Evolutionary conservation across 495 filamentous ascomycete genomes (phyloP).

Genomic region (Cenococcum geophilum): DNA sequence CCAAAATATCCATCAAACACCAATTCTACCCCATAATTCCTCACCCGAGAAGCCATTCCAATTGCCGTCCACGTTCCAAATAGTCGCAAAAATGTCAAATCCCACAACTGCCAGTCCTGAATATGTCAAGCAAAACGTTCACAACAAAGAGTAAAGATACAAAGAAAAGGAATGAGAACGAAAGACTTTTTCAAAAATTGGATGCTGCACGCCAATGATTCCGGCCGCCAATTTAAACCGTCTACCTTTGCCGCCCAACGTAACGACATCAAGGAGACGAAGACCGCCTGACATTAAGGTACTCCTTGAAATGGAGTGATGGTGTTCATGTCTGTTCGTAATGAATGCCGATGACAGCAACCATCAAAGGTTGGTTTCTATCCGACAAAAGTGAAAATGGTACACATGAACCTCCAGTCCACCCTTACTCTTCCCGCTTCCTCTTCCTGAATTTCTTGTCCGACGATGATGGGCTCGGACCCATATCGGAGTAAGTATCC

Average conservation of each 20-base stretch:
- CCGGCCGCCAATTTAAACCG: slow-evolving; percentile 13
- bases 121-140: slow-evolving; percentile 15
- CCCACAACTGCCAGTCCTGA: background rate
- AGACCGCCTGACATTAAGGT: slow-evolving; percentile 22
- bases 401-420: background rate
- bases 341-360: slow-evolving; percentile 7
- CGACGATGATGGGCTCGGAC: slow-evolving; percentile 2
- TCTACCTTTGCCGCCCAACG: slow-evolving; percentile 27
- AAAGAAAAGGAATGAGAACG: slow-evolving; percentile 27
- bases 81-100: slow-evolving; percentile 9
- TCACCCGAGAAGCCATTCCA: background rate
- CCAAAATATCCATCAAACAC: background rate
- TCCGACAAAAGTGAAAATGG: slow-evolving; percentile 2
- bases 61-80: slow-evolving; percentile 4
- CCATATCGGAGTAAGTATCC: slow-evolving; percentile 22
- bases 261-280: slow-evolving; percentile 31
- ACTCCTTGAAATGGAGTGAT: slow-evolving; percentile 21
- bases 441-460: slow-evolving; percentile 33
- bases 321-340: slow-evolving; percentile 27
- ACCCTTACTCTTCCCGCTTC: slow-evolving; percentile 30
- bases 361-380: background rate
- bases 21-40: slow-evolving; percentile 8
- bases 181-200: slow-evolving; percentile 23
- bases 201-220: slow-evolving; percentile 19
- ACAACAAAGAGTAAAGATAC: slow-evolving; percentile 19